Base-by-base conservation (phyloP, 192 early-diverging fungal genomes). In the Tieghemiomyces parasiticus region DNA sequence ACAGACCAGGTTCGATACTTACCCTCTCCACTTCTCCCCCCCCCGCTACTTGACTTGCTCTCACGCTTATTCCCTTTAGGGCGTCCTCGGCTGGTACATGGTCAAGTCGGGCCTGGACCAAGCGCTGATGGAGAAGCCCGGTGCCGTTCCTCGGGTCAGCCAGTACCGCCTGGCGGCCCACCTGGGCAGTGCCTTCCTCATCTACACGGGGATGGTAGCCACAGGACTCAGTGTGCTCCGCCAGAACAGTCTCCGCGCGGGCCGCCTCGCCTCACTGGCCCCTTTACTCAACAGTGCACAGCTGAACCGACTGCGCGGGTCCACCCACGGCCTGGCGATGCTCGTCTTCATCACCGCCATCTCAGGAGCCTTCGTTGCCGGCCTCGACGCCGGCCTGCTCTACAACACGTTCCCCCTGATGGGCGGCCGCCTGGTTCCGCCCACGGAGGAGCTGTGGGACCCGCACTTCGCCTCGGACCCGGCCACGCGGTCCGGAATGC, bases 361-460 rank as follows among this genome's bases (percentile, higher is more conserved):
- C 58, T 91, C 91, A 2, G 91, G 93, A 53, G 95, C 87, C 26
- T 85, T 95, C 68, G 95, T 98, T 10, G 95, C 95, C 45, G 95
- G 95, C 20, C 74, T 98, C 28, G 95, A 98, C 66, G 95, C 95
- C 34, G 95, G 95, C 10, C 72, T 98, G 29, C 80, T 96, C 51
- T 98, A 96, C 77, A 93, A 98, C 74, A 91, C 93, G 75, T 98
- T 91, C 67, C 95, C 95, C 2, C 74, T 77, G 50, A 98, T 98
- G 95, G 95, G 92, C 51, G 74, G 75, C 31, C 78, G 83, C 10
- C 61, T 92, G n/a, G 69, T 91, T 20, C 95, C 92, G 34, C 85
- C 85, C 16, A 72, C 67, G 28, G 65, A 69, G 3, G 85, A 90
- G 56, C 76, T 90, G 16, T 77, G 74, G 74, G 61, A 59, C 54